Evolutionary conservation across 345 rosid genomes (phyloP), one percentile per base, ranked within the genome.

Genomic region (Mercurialis annua): DNA sequence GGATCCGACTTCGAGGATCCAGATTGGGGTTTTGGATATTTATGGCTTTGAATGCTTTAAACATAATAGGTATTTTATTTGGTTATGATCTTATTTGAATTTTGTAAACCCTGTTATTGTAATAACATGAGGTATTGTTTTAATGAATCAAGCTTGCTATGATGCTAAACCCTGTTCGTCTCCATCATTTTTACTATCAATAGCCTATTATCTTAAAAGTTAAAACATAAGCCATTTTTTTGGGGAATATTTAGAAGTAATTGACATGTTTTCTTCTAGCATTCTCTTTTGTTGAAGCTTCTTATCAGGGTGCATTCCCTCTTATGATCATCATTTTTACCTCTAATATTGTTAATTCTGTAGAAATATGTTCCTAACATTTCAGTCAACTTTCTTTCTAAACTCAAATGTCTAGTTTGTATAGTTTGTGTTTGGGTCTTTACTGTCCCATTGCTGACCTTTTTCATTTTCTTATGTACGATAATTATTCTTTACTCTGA

Each of bases 41-140:
- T 94, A 94, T 76, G 99, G 99, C 62, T 94, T 94, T 80, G 99
- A 94, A 71, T 89, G 99, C 82, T 94, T 94, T 66, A 86, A 83
- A 68, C 76, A 80, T 77, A 94, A 94, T 68, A 94, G 99, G 99
- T 94, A 71, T 66, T 58, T 5, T 33, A 34, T 20, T n/a, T n/a
- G n/a, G n/a, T n/a, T n/a, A 57, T 17, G 30, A 17, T 15, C 23
- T 34, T 23, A 10, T 47, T 72, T 62, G 31, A 31, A 11, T 14
- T 54, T 6, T 36, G 6, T 62, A 26, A 51, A 7, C 12, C 29
- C 1, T 53, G 55, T 49, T 42, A 18, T 53, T 53, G 33, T 23
- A n/a, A 18, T 24, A 6, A 4, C 30, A 16, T 46, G 43, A 51
- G 27, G 15, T 36, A n/a, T 17, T 4, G 62, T 18, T 40, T 47